Conservation (phyloP, 495 filamentous ascomycete species). For the Trichoderma virens region DNA sequence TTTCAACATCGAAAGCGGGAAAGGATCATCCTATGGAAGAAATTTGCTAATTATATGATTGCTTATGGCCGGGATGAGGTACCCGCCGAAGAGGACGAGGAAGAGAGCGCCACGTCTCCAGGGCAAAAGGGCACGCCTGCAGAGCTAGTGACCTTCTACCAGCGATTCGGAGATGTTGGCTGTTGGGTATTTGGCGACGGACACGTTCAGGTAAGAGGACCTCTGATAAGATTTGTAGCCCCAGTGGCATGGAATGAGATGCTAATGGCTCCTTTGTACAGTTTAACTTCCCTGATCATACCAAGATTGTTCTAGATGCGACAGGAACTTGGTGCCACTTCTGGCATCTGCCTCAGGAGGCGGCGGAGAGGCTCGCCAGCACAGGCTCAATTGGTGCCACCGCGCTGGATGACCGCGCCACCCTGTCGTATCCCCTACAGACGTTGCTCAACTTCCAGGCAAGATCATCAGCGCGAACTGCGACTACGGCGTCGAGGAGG, state of each 20-base stretch:
- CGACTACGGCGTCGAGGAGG: constrained; percentile 27
- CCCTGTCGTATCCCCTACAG: constrained; percentile 54
- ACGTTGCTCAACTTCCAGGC: constrained; percentile 47
- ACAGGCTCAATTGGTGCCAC: constrained; percentile 59
- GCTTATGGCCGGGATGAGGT: constrained; percentile 45
- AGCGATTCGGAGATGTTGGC: constrained; percentile 77
- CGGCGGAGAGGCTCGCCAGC: constrained; percentile 51
- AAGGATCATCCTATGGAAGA: constrained; percentile 74
- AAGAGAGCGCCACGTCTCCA: constrained; percentile 35
- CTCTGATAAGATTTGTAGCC: constrained; percentile 1
- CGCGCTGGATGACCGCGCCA: constrained; percentile 51
- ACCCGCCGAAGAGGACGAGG: constrained; percentile 29
- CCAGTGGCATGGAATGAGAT: neutral
- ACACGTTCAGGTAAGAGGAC: constrained; percentile 59
- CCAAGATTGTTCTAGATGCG: constrained; percentile 75
- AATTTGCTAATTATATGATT: constrained; percentile 94
- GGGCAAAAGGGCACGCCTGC: constrained; percentile 38
- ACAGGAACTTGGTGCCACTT: constrained; percentile 75
- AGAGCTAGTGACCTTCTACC: constrained; percentile 81
- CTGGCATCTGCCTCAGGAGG: constrained; percentile 68
- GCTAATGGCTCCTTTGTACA: constrained; percentile 24
- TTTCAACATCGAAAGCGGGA: constrained; percentile 63
- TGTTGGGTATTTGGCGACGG: constrained; percentile 88
- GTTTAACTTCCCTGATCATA: constrained; percentile 98
- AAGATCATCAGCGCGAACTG: constrained; percentile 29